Conservation (phyloP, 495 filamentous ascomycete species). For the Neurospora tetrasperma region DNA sequence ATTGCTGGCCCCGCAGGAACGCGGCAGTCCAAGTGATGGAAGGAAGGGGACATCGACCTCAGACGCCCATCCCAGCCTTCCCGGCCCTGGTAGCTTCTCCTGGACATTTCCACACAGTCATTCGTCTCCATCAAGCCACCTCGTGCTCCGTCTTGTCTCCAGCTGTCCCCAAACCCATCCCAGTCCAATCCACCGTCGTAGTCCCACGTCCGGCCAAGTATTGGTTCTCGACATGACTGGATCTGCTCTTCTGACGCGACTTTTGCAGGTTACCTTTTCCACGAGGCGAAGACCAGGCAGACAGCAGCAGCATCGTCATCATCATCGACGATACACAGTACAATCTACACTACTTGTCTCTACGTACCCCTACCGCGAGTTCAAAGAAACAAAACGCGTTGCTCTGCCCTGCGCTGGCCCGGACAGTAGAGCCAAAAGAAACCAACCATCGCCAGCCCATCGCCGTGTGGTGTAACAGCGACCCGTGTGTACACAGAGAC, state of each 20-base stretch:
- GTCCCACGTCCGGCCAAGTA: background rate
- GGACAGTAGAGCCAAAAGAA: constrained; percentile 3
- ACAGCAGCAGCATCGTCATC: background rate
- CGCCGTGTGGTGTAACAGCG: constrained; percentile 25
- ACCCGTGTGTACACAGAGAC: constrained; percentile 18
- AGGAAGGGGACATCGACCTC: background rate
- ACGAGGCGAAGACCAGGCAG: constrained; percentile 9
- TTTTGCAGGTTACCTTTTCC: constrained; percentile 24
- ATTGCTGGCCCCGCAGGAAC: background rate
- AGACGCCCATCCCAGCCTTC: background rate
- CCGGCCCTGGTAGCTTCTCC: background rate
- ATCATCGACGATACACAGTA: background rate
- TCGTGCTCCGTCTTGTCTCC: background rate
- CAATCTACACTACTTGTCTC: background rate
- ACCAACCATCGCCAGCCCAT: constrained; percentile 23
- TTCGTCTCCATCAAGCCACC: background rate
- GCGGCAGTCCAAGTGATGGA: background rate
- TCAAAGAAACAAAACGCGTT: constrained; percentile 4
- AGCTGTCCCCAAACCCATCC: background rate
- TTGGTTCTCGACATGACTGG: background rate
- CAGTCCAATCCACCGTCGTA: background rate
- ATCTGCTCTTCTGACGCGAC: constrained; percentile 26
- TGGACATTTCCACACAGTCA: background rate
- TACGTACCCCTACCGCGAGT: constrained; percentile 6
- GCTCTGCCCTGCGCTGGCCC: constrained; percentile 16